Evolutionary conservation across 495 filamentous ascomycete species (phyloP).

Genomic region (Hypoxylon trugodes): DNA sequence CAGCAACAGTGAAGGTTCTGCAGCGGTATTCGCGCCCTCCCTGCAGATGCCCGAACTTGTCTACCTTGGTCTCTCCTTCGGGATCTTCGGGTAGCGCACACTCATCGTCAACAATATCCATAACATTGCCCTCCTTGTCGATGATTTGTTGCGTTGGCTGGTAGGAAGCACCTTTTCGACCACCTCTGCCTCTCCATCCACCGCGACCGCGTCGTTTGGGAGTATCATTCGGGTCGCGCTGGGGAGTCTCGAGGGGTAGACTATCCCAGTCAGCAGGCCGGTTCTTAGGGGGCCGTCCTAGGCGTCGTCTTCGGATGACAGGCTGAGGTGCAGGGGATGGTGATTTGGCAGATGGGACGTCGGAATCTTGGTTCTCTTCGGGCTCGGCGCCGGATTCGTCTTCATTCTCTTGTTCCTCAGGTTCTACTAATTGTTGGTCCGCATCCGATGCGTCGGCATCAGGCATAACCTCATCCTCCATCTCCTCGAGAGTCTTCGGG

Average conservation of each 20-base stretch:
- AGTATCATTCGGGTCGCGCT: slow-evolving; percentile 64
- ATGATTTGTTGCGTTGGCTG: slow-evolving; percentile 79
- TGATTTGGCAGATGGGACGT: slow-evolving; percentile 49
- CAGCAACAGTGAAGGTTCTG: slow-evolving; percentile 87
- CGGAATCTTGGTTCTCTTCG: slow-evolving; percentile 48
- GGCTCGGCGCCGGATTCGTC: slow-evolving; percentile 45
- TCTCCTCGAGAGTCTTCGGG: slow-evolving; percentile 56
- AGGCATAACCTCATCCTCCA: slow-evolving; percentile 61
- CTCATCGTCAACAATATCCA: slow-evolving; percentile 92
- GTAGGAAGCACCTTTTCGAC: slow-evolving; percentile 76
- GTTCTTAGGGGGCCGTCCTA: slow-evolving; percentile 88
- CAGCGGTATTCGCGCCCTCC: slow-evolving; percentile 92
- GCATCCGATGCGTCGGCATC: slow-evolving; percentile 54
- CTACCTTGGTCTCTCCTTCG: slow-evolving; percentile 91
- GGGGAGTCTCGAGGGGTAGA: slow-evolving; percentile 63
- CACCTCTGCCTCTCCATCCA: slow-evolving; percentile 70
- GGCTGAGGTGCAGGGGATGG: slow-evolving; percentile 66
- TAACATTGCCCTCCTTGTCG: slow-evolving; percentile 93
- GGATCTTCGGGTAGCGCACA: slow-evolving; percentile 85
- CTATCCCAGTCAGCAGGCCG: slow-evolving; percentile 77
- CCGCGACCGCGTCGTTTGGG: slow-evolving; percentile 73
- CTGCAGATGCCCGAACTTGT: slow-evolving; percentile 81
- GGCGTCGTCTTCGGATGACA: slow-evolving; percentile 73
- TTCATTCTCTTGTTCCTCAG: slow-evolving; percentile 50
- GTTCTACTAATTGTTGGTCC: slow-evolving; percentile 48